These are phyloP conservation scores for Scheffersomyces amazonensis DNA, from an alignment of 805 yeast genomes.

Conservation along the genomic window DNA sequence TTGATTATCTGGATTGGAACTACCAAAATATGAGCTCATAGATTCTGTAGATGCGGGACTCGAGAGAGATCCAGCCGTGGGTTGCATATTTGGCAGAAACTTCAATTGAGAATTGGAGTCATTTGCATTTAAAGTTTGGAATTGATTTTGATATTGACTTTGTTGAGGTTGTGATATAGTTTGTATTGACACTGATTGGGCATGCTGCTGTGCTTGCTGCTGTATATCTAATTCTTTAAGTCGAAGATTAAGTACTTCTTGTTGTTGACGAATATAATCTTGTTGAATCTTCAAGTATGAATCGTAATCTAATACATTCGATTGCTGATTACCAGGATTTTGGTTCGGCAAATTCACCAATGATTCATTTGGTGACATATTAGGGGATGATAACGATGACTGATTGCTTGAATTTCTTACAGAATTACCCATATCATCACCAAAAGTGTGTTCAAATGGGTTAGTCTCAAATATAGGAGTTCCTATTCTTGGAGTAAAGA, in stretches of 20 bases:
- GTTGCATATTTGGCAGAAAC: too few relatives aligned
- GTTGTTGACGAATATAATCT: conserved; percentile 36
- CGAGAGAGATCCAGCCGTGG: neutral
- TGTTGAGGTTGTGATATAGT: too few relatives aligned
- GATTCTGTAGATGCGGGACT: conserved; percentile 5
- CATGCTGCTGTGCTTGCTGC: neutral
- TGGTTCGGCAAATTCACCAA: neutral
- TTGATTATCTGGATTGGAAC: too few relatives aligned
- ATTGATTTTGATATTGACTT: too few relatives aligned
- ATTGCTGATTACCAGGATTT: neutral
- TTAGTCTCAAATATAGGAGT: conserved; percentile 33
- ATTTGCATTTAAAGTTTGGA: too few relatives aligned
- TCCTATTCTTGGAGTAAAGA: conserved; percentile 34
- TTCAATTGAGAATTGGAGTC: too few relatives aligned
- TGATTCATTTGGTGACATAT: conserved; percentile 8
- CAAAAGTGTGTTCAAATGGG: conserved; percentile 35
- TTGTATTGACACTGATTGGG: too few relatives aligned
- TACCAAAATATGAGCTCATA: conserved; percentile 6
- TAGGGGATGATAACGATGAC: conserved; percentile 4
- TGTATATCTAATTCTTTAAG: conserved; percentile 3
- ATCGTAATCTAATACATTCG: neutral
- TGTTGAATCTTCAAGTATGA: conserved; percentile 34
- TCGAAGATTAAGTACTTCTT: conserved; percentile 12
- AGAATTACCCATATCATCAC: neutral
- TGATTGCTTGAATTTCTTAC: neutral